Conservation (phyloP, 164 flowering plant species). For the Euptelea pleiosperma region DNA sequence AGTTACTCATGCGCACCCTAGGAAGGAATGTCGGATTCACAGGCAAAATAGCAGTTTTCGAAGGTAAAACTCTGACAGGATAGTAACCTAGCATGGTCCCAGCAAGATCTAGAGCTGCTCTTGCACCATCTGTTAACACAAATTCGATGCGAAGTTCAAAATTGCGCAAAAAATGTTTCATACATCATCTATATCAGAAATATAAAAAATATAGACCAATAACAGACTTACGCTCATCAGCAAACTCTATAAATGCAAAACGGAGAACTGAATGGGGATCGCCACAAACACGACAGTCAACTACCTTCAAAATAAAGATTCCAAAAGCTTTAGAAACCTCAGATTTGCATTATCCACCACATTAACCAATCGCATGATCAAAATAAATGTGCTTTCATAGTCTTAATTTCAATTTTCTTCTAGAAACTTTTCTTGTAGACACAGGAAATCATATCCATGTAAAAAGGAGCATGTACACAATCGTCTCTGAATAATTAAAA, state of each 20-base stretch:
- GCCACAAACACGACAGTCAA: slow-evolving; percentile 97
- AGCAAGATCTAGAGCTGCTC: slow-evolving; percentile 71
- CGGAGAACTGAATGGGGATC: slow-evolving; percentile 95
- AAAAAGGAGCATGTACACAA: background rate
- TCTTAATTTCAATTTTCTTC: background rate
- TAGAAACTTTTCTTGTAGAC: background rate
- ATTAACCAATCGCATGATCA: background rate
- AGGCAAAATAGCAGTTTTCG: slow-evolving; percentile 98
- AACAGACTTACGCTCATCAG: slow-evolving; percentile 77
- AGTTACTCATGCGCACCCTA: slow-evolving; percentile 47
- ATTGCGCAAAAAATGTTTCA: background rate
- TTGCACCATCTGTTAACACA: slow-evolving; percentile 74
- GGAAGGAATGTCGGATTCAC: slow-evolving; percentile 96
- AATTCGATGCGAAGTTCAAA: background rate
- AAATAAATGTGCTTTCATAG: background rate
- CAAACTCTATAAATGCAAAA: slow-evolving; percentile 92
- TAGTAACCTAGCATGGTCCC: slow-evolving; percentile 97
- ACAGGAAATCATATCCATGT: background rate
- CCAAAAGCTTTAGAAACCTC: slow-evolving; percentile 1
- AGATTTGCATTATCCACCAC: background rate
- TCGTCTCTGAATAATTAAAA: background rate
- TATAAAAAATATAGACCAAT: slow-evolving; percentile 2
- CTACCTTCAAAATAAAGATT: slow-evolving; percentile 56
- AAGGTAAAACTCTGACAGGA: slow-evolving; percentile 92
- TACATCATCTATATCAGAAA: slow-evolving; percentile 2